These are phyloP conservation scores for Monilinia aucupariae DNA, from an alignment of 2,329 filamentous ascomycete genomes.

Conservation along the genomic window DNA sequence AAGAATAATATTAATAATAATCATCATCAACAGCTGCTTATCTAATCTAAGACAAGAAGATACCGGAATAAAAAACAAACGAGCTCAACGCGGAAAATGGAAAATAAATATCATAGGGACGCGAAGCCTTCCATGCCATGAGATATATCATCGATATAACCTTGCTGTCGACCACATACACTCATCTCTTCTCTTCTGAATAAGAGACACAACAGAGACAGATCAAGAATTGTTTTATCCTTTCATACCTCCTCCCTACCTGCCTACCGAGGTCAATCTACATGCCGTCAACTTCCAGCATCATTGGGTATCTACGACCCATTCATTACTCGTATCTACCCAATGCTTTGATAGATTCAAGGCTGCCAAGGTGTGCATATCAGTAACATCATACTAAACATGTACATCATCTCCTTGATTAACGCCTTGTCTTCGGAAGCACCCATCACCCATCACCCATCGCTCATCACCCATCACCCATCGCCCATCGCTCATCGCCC, in stretches of 20 bases:
- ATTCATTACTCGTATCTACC: slow-evolving; percentile 2
- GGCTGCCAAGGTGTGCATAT: slow-evolving; percentile 8
- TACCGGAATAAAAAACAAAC: neutral
- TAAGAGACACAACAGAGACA: too few species aligned
- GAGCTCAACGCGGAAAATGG: neutral
- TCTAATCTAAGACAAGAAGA: neutral
- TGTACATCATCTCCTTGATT: slow-evolving; percentile 12
- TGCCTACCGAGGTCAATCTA: too few species aligned
- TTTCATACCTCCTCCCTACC: too few species aligned
- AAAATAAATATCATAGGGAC: neutral
- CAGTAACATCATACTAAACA: slow-evolving; percentile 8
- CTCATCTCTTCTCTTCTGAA: too few species aligned
- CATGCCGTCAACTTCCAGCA: neutral
- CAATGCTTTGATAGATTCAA: neutral
- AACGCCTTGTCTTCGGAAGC: slow-evolving; percentile 10
- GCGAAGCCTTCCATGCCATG: too few species aligned
- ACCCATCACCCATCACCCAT: too few species aligned
- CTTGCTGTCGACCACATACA: too few species aligned
- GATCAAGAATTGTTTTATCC: neutral
- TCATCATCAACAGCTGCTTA: too few species aligned
- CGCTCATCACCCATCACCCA: too few species aligned
- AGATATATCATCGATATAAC: too few species aligned
- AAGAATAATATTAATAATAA: neutral
- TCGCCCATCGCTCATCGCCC: too few species aligned
- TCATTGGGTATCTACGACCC: neutral